phyloP scores from a whole-genome alignment of 2,329 filamentous ascomycete genomes.

The Sporothrix schenckii region DNA sequence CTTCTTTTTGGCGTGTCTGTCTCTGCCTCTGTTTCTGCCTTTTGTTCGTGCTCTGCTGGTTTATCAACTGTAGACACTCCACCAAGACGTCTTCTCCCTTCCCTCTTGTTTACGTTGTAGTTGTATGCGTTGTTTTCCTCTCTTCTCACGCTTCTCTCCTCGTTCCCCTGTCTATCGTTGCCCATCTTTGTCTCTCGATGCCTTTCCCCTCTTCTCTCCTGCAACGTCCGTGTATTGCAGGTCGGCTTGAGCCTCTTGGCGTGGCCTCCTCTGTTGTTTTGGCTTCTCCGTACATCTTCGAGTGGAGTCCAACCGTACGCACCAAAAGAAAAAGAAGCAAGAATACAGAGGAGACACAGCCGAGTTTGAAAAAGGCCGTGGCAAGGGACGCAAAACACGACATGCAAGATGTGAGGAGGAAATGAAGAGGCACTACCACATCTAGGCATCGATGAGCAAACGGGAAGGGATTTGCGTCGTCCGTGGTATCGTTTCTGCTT shows the following conservation, averaged over 20 bases:
- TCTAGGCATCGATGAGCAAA: background rate
- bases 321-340: background rate
- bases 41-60: too few relatives aligned
- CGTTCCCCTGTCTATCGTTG: background rate
- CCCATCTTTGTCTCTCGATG: background rate
- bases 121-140: background rate
- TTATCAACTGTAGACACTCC: too few relatives aligned
- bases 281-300: background rate
- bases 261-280: background rate
- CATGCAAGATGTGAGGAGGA: background rate
- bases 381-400: constrained; percentile 20
- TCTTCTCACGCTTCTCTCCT: background rate
- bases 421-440: background rate
- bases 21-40: background rate
- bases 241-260: constrained; percentile 3
- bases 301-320: constrained; percentile 1
- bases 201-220: background rate
- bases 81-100: background rate
- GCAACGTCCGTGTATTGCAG: constrained; percentile 1
- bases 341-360: background rate
- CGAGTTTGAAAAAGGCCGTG: background rate
- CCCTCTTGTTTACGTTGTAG: background rate
- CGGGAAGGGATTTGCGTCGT: constrained; percentile 11
- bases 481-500: constrained; percentile 9
- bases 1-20: background rate